Percentiles rank a stretch among this genome's conserved stretches.
These are phyloP conservation scores for Cavenderia fasciculata DNA, from an alignment of 78 protist genomes.

Conservation along the genomic window DNA sequence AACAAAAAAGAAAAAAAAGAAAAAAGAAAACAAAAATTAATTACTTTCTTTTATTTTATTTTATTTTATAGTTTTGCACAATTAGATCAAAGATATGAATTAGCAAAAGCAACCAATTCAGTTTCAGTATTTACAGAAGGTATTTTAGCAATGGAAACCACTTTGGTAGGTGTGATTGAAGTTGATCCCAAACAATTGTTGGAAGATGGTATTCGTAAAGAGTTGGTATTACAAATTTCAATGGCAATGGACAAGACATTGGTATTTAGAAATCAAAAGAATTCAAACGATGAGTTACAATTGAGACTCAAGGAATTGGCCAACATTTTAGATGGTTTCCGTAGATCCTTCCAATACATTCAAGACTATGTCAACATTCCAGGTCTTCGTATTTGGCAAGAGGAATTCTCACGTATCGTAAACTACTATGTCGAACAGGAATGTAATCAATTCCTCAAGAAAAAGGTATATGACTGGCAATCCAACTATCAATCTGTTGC, in stretches of 20 bases:
- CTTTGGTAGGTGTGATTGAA: conserved; percentile 95
- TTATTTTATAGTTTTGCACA: too few relatives aligned
- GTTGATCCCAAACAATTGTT: conserved; percentile 91
- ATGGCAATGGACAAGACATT: conserved; percentile 81
- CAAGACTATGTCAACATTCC: conserved; percentile 95
- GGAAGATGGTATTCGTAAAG: conserved; percentile 97
- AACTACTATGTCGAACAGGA: conserved; percentile 96
- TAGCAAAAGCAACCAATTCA: conserved; percentile 88
- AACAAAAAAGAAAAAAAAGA: too few relatives aligned
- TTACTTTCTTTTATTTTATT: too few relatives aligned
- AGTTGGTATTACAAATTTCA: conserved; percentile 90
- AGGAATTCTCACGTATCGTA: conserved; percentile 94
- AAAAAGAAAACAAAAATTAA: too few relatives aligned
- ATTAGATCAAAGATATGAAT: conserved; percentile 89
- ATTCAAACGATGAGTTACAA: conserved; percentile 52
- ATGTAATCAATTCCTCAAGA: conserved; percentile 92
- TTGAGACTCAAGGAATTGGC: conserved; percentile 40
- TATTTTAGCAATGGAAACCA: conserved; percentile 97
- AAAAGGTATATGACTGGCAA: conserved; percentile 87
- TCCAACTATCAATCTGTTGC: conserved; percentile 89
- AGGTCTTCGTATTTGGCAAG: conserved; percentile 96
- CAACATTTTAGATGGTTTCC: conserved; percentile 87
- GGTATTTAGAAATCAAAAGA: conserved; percentile 42
- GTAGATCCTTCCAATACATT: conserved; percentile 81
- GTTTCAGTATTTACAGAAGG: conserved; percentile 96